These are phyloP conservation scores for Suillus fuscotomentosus DNA, from an alignment of 768 basidiomycete genomes.

Conservation along the genomic window DNA sequence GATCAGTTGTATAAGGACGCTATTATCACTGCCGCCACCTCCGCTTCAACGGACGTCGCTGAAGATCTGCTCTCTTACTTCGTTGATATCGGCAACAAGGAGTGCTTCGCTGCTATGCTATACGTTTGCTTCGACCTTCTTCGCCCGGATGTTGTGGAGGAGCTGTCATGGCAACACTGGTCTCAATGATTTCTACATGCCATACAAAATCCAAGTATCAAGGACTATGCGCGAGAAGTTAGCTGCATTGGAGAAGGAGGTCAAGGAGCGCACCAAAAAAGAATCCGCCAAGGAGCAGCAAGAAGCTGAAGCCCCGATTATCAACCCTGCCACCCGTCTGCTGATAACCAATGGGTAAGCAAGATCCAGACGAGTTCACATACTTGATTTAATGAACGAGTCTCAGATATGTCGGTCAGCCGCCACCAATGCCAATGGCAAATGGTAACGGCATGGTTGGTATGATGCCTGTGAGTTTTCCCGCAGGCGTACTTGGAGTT, in stretches of 20 bases:
- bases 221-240: slow-evolving; percentile 81
- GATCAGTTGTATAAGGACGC: slow-evolving; percentile 98
- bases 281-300: slow-evolving; percentile 86
- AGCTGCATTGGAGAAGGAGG: slow-evolving; percentile 80
- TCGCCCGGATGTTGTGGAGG: slow-evolving; percentile 88
- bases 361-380: neutral
- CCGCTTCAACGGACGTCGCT: slow-evolving; percentile 81
- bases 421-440: slow-evolving; percentile 52
- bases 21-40: slow-evolving; percentile 88
- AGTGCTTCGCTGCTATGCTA: slow-evolving; percentile 90
- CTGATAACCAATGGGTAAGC: slow-evolving; percentile 66
- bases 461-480: slow-evolving; percentile 59
- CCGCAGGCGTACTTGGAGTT: neutral
- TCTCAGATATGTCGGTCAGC: slow-evolving; percentile 59
- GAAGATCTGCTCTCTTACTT: slow-evolving; percentile 97
- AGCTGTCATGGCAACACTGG: slow-evolving; percentile 96
- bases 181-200: slow-evolving; percentile 97
- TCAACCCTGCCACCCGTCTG: slow-evolving; percentile 72
- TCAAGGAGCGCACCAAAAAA: slow-evolving; percentile 84
- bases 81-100: slow-evolving; percentile 97
- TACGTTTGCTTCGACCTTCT: slow-evolving; percentile 96
- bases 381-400: slow-evolving; percentile 10
- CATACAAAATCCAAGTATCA: slow-evolving; percentile 88
- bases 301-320: slow-evolving; percentile 83
- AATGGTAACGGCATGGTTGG: slow-evolving; percentile 54